Conservation (phyloP, 257 asterid species). For the Leptodermis oblonga region DNA sequence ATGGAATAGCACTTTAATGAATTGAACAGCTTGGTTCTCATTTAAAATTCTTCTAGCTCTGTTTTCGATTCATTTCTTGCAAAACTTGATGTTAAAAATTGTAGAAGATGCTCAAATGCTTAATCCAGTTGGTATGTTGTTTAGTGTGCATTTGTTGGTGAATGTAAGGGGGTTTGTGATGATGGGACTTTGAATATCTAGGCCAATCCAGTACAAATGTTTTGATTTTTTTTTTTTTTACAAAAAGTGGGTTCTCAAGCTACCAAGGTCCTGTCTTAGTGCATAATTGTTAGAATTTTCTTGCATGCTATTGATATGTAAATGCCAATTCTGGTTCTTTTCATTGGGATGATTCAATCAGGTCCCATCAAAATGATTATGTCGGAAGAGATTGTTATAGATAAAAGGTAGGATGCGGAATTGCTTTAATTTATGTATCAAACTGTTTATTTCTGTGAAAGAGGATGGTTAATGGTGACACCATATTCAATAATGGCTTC, state of each 20-base stretch:
- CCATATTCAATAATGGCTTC: not conserved
- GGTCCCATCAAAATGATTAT: not conserved
- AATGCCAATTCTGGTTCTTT: not conserved
- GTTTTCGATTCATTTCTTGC: too few species aligned
- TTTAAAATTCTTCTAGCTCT: too few species aligned
- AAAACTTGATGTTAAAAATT: not conserved
- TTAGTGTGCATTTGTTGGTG: not conserved
- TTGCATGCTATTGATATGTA: not conserved
- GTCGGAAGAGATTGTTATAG: too few species aligned
- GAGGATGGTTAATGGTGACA: not conserved
- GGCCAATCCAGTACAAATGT: not conserved
- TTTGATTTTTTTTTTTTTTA: too few species aligned
- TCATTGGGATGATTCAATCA: not conserved
- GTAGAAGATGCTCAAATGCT: not conserved
- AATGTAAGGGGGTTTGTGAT: not conserved
- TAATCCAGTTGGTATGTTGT: not conserved
- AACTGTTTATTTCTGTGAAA: not conserved
- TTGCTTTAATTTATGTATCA: not conserved
- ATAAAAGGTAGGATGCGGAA: not conserved
- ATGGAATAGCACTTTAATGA: not conserved
- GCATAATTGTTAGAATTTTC: not conserved
- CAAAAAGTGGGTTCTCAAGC: not conserved
- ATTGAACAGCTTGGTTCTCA: not conserved
- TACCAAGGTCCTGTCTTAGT: too few species aligned
- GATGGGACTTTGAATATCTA: not conserved